Percentiles rank a stretch among this genome's conserved stretches.
phyloP scores from a whole-genome alignment of 495 filamentous ascomycete genomes.

The Staphylotrichum longicolle region DNA sequence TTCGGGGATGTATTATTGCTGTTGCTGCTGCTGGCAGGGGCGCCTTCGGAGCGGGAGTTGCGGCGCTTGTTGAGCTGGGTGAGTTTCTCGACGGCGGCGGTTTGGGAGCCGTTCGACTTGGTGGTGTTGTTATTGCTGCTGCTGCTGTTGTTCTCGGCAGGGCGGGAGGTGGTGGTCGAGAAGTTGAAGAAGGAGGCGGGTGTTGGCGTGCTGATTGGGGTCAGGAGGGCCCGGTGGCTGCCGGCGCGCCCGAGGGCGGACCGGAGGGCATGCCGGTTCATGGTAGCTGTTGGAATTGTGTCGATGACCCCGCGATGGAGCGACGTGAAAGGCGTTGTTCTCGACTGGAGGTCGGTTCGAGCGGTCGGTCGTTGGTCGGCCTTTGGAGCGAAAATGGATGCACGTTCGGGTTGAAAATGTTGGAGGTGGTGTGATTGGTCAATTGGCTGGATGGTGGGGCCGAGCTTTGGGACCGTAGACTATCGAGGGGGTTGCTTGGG shows the following conservation, averaged over 20 bases:
- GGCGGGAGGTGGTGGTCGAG: conserved; percentile 21
- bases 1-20: background rate
- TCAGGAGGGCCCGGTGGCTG: no score
- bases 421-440: conserved; percentile 24
- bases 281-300: conserved; percentile 14
- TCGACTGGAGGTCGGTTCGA: no score
- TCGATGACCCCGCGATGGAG: conserved; percentile 6
- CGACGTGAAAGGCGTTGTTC: background rate
- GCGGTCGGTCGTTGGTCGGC: background rate
- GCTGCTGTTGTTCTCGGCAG: conserved; percentile 11
- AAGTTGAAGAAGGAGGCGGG: conserved; percentile 19
- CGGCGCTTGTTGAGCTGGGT: conserved; percentile 16
- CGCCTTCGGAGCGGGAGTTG: background rate
- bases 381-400: conserved; percentile 16
- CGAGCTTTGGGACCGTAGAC: background rate
- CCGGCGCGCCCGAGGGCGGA: conserved; percentile 30
- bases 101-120: conserved; percentile 12
- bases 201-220: conserved; percentile 9
- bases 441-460: conserved; percentile 8
- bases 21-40: background rate
- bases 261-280: conserved; percentile 31
- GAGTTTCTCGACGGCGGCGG: conserved; percentile 28
- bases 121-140: conserved; percentile 11
- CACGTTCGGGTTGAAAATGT: conserved; percentile 23
- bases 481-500: no score